Evolutionary conservation across 306 rosid species (phyloP), one percentile per base, ranked within the genome.

Genomic region (Gillenia trifoliata): DNA sequence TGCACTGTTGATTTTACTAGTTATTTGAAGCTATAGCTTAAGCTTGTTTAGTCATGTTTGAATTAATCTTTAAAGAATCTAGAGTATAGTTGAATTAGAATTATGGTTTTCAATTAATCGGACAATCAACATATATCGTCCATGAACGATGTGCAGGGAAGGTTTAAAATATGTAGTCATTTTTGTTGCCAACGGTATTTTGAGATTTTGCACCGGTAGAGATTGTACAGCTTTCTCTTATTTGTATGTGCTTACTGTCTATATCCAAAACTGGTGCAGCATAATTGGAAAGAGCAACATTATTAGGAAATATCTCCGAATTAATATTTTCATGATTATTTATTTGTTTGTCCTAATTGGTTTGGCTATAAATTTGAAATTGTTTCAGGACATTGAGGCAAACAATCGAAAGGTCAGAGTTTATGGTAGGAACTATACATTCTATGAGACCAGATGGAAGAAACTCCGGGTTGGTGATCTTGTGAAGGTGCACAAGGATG

Each of bases 401-500:
- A 92, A 92, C 81, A 92, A 89, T 69, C 75, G 91, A 67, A 88
- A 81, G 85, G 97, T 85, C 56, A 31, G 71, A 43, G 89, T 88
- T 66, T 87, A 85, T 69, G 64, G 76, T 72, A 86, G 62, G 74
- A 81, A 75, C 70, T 23, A 45, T 78, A 47, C 87, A 68, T 90
- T 92, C 75, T 68, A 76, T 31, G 81, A 88, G 83, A 90, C 90
- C 45, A 90, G 92, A 78, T 90, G 94, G 94, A 87, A 87, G 90
- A 89, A 90, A 55, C 92, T 92, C 22, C 88, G 85, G 29, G 98
- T 92, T 69, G 98, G 98, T 45, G 96, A 92, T 75, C 56, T 90
- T 78, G 85, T 90, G 80, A 92, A 82, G 83, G 98, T 92, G 79
- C 36, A 52, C 29, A 92, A 90, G 78, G 94, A 90, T 66, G 90